Evolutionary conservation across 768 basidiomycete species (phyloP), one percentile per base, ranked within the genome.

Genomic region (Cystobasidium tubakii): DNA sequence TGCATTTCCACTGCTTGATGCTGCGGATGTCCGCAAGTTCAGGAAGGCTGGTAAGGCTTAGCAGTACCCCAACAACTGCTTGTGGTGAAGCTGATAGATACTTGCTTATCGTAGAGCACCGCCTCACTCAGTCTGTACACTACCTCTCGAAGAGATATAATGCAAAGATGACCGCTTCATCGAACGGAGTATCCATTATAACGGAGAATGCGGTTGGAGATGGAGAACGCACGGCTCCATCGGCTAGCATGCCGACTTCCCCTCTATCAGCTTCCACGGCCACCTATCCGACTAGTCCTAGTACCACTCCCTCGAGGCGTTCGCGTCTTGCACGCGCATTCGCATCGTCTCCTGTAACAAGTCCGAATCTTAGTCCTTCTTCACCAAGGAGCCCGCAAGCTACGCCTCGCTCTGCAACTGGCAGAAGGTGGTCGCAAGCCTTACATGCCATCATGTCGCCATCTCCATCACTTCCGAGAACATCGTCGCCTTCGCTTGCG

Each of bases 361-460:
- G 63, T 42, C 34, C 33, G 34, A 39, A 36, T 23, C 43, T 50
- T 13, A 43, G 50, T 15, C 25, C 27, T 27, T 27, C 66, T 23
- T 67, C 66, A 15, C 66, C 46, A 27, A 6, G 43, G 19, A 53
- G 44, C 9, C 66, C 42, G 17, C 27, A 39, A 31, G 31, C 12
- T 31, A 43, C 66, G 6, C 50, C 66, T 25, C 27, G 27, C 42
- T 46, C 50, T 53, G 12, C 44, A 25, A 50, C 3, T n/a, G 46
- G 46, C 10, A 50, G 46, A 19, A 50, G 23, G 15, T 67, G 66
- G 66, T 53, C 39, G 25, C 36, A 25, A 31, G 39, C 66, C 19
- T 50, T 67, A 1, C 66, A 67, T 25, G 66, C 66, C 25, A 67
- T 67, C 42, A 31, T 67, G 21, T 46, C 43, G 19, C 66, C 66